Evolutionary conservation across 2,329 filamentous ascomycete species (phyloP).

Genomic region (Hymenoscyphus fructigenus): DNA sequence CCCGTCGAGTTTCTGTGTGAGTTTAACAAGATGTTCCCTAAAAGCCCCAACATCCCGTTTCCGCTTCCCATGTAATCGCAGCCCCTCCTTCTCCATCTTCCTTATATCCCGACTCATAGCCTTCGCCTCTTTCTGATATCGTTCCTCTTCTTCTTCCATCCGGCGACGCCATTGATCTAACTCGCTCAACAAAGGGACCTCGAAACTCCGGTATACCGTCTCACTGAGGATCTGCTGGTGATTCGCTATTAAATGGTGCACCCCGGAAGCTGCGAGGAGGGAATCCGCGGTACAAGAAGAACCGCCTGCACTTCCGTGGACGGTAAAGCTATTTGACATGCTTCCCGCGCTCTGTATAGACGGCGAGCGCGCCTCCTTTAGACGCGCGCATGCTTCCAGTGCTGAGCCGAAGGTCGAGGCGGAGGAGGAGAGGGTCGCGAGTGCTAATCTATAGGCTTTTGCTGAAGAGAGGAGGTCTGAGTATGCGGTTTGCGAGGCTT

Average conservation of each 20-base stretch:
- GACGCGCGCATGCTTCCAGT: conserved; percentile 65
- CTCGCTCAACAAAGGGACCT: conserved; percentile 68
- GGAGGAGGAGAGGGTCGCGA: conserved; percentile 58
- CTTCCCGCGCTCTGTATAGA: conserved; percentile 42
- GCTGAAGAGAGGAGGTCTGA: conserved; percentile 60
- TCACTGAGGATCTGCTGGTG: conserved; percentile 70
- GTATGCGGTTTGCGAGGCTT: conserved; percentile 61
- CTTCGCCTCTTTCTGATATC: conserved; percentile 56
- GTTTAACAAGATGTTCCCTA: conserved; percentile 60
- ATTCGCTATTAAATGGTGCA: conserved; percentile 67
- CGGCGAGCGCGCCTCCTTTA: conserved; percentile 65
- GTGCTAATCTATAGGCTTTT: conserved; percentile 62
- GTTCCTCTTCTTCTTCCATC: conserved; percentile 64
- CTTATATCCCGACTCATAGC: conserved; percentile 60
- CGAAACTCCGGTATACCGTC: conserved; percentile 66
- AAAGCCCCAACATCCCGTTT: conserved; percentile 62
- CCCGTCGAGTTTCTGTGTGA: conserved; percentile 62
- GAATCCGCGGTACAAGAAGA: conserved; percentile 58
- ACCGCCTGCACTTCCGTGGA: conserved; percentile 42
- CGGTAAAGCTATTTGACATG: conserved; percentile 45
- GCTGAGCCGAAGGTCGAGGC: conserved; percentile 64
- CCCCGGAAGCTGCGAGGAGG: conserved; percentile 60
- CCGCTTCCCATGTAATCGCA: conserved; percentile 58
- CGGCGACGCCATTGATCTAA: conserved; percentile 63
- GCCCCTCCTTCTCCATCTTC: conserved; percentile 62